Conservation (phyloP, 805 yeast species). For the Zygosaccharomyces bailii region DNA sequence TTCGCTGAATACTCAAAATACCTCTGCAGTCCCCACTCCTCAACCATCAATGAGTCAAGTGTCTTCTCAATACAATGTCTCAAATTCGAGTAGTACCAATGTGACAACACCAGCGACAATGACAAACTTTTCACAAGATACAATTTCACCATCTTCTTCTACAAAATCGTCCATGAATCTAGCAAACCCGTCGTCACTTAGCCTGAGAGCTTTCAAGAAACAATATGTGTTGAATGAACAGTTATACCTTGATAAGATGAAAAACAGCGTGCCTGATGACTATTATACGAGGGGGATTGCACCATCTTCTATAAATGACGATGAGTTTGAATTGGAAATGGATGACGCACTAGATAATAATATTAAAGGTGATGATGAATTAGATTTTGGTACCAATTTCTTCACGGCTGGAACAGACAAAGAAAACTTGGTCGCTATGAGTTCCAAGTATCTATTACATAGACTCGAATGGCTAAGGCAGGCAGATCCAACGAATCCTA, state of each 20-base stretch:
- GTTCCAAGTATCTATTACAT: constrained; percentile 26
- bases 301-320: constrained; percentile 32
- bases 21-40: constrained; percentile 21
- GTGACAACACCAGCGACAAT: constrained; percentile 6
- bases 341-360: constrained; percentile 24
- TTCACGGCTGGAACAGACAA: constrained; percentile 22
- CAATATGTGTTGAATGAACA: constrained; percentile 54
- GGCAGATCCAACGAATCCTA: constrained; percentile 41
- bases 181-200: constrained; percentile 13
- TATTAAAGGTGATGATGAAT: constrained; percentile 28
- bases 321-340: constrained; percentile 24
- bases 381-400: constrained; percentile 33
- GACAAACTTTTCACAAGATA: constrained; percentile 12
- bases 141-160: constrained; percentile 21
- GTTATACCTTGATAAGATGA: constrained; percentile 59
- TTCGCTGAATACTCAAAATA: constrained; percentile 24
- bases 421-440: constrained; percentile 27
- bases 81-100: constrained; percentile 10
- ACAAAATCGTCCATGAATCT: constrained; percentile 19
- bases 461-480: constrained; percentile 37
- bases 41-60: constrained; percentile 11
- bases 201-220: constrained; percentile 24
- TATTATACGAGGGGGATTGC: constrained; percentile 67
- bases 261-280: constrained; percentile 61
- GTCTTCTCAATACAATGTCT: constrained; percentile 13